These are phyloP conservation scores for Syzygium oleosum DNA, from an alignment of 345 rosid genomes.

Conservation along the genomic window DNA sequence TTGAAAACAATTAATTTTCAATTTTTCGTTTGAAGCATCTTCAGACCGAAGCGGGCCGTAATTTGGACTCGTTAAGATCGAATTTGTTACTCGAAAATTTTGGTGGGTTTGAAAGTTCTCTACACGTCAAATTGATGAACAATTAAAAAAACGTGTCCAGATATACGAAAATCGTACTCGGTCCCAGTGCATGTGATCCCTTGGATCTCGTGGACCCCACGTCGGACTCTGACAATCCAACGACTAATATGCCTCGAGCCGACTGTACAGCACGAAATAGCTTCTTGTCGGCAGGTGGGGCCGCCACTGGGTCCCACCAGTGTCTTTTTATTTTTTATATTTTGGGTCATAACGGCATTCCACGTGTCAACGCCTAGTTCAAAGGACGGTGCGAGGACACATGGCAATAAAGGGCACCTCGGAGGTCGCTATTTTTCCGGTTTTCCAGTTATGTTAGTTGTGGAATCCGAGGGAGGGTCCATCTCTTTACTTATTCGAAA, in stretches of 20 bases:
- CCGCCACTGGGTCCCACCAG: not conserved
- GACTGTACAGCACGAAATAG: not conserved
- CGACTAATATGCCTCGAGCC: not conserved
- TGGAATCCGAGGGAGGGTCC: not conserved
- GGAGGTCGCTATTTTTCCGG: not conserved
- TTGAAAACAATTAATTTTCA: not conserved
- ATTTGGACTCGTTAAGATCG: not conserved
- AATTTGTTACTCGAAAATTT: not conserved
- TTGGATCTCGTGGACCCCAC: not conserved
- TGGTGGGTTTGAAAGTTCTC: not conserved
- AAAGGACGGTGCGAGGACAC: not conserved
- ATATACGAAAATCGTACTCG: not conserved
- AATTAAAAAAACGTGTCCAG: not conserved
- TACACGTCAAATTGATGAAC: not conserved
- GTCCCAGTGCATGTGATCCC: not conserved
- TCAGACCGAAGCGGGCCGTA: not conserved
- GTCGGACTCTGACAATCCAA: not conserved
- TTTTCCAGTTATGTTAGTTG: not conserved
- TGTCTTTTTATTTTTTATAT: too few relatives aligned
- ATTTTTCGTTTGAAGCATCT: not conserved
- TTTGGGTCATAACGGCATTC: rapidly evolving
- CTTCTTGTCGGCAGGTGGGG: not conserved
- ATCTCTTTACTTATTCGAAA: not conserved
- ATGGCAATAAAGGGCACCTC: not conserved
- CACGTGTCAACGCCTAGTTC: not conserved